Conservation (phyloP, 208 protist genomes). For the Crithidia mellificae region DNA sequence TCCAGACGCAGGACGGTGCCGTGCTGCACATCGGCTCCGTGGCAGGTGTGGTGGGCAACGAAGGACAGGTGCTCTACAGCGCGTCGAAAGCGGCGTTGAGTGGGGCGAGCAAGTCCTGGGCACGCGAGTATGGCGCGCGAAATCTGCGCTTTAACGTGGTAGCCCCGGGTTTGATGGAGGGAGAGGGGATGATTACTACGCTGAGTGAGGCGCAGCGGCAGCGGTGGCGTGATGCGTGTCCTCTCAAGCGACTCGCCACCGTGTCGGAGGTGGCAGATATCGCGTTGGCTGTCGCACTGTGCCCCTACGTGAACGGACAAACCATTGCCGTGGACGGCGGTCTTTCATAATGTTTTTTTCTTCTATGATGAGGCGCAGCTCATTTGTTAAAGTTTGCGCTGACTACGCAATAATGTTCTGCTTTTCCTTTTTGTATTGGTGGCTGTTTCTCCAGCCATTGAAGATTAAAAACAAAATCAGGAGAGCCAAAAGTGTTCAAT, state of each 20-base stretch:
- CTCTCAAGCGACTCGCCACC: slow-evolving; percentile 73
- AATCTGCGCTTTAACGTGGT: slow-evolving; percentile 93
- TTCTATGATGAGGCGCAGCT: too few species aligned
- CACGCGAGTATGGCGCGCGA: slow-evolving; percentile 79
- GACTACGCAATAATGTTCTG: too few species aligned
- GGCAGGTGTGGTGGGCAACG: slow-evolving; percentile 72
- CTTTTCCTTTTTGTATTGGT: too few species aligned
- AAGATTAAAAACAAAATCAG: too few species aligned
- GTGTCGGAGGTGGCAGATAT: slow-evolving; percentile 80
- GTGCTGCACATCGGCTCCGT: slow-evolving; percentile 86
- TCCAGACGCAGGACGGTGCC: slow-evolving; percentile 50
- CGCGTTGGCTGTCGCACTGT: slow-evolving; percentile 51
- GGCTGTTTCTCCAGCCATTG: too few species aligned
- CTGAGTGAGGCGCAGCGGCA: slow-evolving; percentile 62
- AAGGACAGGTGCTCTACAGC: slow-evolving; percentile 89
- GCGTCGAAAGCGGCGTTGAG: slow-evolving; percentile 90
- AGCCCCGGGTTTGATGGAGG: slow-evolving; percentile 87
- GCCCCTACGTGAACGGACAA: slow-evolving; percentile 82
- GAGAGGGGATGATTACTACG: slow-evolving; percentile 70
- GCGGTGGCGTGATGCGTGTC: slow-evolving; percentile 51
- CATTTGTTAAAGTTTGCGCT: too few species aligned
- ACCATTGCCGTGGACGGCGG: slow-evolving; percentile 85
- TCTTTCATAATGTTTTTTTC: slow-evolving; percentile 28
- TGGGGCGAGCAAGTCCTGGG: slow-evolving; percentile 81
- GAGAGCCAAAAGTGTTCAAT: too few species aligned